These are phyloP conservation scores for Puccinia brachypodii DNA, from an alignment of 1,284 basidiomycete species.

Conservation along the genomic window DNA sequence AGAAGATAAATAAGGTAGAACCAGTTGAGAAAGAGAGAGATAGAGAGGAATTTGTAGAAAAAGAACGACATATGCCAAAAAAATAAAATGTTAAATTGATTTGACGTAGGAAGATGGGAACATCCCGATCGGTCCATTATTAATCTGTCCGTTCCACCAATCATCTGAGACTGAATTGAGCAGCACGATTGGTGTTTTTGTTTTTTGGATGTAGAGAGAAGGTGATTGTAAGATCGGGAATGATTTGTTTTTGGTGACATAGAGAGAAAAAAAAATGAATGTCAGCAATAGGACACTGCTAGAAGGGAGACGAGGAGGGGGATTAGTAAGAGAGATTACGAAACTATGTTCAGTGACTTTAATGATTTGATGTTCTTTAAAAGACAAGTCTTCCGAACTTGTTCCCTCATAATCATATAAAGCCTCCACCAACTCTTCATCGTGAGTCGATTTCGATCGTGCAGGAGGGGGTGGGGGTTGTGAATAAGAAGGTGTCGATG, in stretches of 20 bases:
- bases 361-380: conserved; percentile 44
- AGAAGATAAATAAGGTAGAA: no score
- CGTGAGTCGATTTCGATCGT: background rate
- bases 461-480: background rate
- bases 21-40: no score
- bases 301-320: background rate
- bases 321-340: conserved; percentile 11
- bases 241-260: background rate
- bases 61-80: no score
- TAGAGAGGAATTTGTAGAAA: no score
- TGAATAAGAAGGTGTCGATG: background rate
- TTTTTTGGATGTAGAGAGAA: background rate
- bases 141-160: conserved; percentile 49
- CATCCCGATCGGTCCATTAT: conserved; percentile 46
- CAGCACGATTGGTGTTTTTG: background rate
- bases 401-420: conserved; percentile 45
- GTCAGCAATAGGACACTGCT: background rate
- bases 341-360: conserved; percentile 47
- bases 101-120: conserved; percentile 43
- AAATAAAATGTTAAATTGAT: conserved; percentile 14
- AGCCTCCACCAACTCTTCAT: conserved; percentile 45
- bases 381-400: conserved; percentile 41
- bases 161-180: conserved; percentile 39
- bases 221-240: background rate
- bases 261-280: background rate